These are phyloP conservation scores for Mimosa bimucronata DNA, from an alignment of 306 rosid species.

Conservation along the genomic window DNA sequence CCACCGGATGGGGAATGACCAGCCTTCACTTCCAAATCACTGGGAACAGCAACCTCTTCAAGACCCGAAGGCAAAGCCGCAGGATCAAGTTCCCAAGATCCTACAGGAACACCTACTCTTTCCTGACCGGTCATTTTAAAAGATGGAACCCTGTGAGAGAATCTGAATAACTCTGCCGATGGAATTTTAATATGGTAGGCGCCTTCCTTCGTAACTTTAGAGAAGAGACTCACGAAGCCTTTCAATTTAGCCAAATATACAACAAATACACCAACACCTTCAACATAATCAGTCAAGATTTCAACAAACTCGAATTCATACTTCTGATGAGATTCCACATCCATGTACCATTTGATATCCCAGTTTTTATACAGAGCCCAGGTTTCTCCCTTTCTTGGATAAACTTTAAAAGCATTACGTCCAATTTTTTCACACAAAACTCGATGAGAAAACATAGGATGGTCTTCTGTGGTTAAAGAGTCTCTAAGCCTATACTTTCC, in stretches of 20 bases:
- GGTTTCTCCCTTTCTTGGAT: constrained; percentile 82
- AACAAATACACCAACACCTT: constrained; percentile 49
- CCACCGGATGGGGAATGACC: constrained; percentile 16
- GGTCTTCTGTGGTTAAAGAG: constrained; percentile 41
- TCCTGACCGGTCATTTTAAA: constrained; percentile 73
- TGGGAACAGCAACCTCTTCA: constrained; percentile 44
- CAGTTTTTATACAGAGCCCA: constrained; percentile 91
- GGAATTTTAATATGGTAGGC: constrained; percentile 58
- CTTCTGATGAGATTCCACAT: constrained; percentile 39
- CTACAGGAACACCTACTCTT: constrained; percentile 69
- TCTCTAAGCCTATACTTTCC: constrained; percentile 57
- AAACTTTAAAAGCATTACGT: constrained; percentile 42
- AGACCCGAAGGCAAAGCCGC: constrained; percentile 61
- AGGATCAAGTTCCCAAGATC: constrained; percentile 85
- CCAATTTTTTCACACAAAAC: constrained; percentile 47
- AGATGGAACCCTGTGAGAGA: constrained; percentile 91
- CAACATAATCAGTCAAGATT: constrained; percentile 59
- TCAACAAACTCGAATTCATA: constrained; percentile 74
- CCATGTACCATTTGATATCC: constrained; percentile 67
- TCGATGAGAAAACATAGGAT: constrained; percentile 72
- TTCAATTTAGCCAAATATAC: constrained; percentile 66
- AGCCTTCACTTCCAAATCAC: constrained; percentile 39
- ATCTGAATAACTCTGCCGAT: constrained; percentile 78
- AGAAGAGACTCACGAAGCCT: constrained; percentile 74
- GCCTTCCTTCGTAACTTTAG: constrained; percentile 43